Evolutionary conservation across 331 rosid genomes (phyloP).

Genomic region (Quercus lobata): DNA sequence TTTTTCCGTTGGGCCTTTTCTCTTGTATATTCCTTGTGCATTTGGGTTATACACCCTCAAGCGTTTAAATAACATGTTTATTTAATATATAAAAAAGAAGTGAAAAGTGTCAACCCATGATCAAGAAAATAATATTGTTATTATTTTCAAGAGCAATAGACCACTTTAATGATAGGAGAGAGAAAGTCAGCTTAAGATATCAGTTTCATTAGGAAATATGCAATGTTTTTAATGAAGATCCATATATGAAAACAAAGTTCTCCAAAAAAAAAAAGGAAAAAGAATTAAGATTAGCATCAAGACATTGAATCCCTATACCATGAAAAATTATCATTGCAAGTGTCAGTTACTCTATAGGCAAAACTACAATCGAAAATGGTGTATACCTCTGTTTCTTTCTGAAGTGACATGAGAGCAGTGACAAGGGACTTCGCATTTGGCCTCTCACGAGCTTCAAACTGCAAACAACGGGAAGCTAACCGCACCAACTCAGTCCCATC

Average conservation of each 20-base stretch:
- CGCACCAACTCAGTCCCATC: conserved; percentile 96
- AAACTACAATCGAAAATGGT: neutral
- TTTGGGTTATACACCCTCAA: neutral
- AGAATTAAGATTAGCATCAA: neutral
- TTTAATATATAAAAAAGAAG: neutral
- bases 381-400: conserved; percentile 86
- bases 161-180: neutral
- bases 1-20: neutral
- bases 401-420: conserved; percentile 72
- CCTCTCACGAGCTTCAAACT: conserved; percentile 95
- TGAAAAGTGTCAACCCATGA: neutral
- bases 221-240: neutral
- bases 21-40: neutral
- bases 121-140: neutral
- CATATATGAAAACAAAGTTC: too few relatives aligned
- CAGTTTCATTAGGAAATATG: neutral
- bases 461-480: conserved; percentile 90
- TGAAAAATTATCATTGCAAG: neutral
- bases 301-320: neutral
- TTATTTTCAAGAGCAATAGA: neutral
- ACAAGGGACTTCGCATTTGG: conserved; percentile 92
- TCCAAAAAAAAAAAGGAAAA: neutral
- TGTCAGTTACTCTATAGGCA: neutral
- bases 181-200: neutral
- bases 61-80: neutral